These are phyloP conservation scores for Grigorovia transvaalensis DNA, from an alignment of 805 yeast species.

Conservation along the genomic window DNA sequence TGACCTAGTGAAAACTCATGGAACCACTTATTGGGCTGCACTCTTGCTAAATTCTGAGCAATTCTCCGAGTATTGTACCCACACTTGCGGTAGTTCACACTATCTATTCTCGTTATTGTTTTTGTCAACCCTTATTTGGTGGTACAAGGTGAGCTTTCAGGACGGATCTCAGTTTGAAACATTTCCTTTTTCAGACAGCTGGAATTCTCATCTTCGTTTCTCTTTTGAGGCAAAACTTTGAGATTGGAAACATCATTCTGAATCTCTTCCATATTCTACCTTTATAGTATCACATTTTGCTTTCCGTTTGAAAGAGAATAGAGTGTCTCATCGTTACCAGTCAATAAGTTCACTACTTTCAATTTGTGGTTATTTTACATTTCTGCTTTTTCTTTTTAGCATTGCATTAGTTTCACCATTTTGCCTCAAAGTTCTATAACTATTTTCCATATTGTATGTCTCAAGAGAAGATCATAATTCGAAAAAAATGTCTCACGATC, in stretches of 20 bases:
- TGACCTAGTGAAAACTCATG: background rate
- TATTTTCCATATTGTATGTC: background rate
- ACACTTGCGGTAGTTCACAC: no score
- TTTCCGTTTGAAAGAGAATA: no score
- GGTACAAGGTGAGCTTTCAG: background rate
- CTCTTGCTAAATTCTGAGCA: no score
- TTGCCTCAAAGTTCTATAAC: background rate
- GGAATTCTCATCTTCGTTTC: background rate
- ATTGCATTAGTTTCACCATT: background rate
- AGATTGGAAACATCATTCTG: no score
- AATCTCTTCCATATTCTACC: no score
- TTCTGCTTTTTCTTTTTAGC: background rate
- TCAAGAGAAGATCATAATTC: background rate
- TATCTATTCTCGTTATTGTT: no score
- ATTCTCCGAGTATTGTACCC: no score
- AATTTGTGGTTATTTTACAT: background rate
- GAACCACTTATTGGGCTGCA: no score
- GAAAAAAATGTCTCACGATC: background rate
- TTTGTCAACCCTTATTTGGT: no score
- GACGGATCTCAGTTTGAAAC: background rate
- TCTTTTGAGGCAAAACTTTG: background rate
- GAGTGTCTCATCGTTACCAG: no score
- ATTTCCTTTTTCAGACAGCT: background rate
- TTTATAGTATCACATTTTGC: no score
- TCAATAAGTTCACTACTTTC: background rate